phyloP scores from a whole-genome alignment of 352 stramenopile genomes.

The Pythium graminicola region DNA sequence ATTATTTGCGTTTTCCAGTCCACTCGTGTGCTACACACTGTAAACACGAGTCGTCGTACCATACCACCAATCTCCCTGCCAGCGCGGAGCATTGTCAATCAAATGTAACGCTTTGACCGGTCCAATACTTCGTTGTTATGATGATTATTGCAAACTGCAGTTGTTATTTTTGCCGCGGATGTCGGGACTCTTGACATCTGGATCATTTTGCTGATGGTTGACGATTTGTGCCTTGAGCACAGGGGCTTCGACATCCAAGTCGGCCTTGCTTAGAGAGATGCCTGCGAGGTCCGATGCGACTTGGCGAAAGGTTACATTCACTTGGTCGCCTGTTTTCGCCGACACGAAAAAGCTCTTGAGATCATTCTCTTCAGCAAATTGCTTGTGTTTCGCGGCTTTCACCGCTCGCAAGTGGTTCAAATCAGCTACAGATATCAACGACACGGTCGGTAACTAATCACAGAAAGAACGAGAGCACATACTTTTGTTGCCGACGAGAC shows the following conservation, averaged over 20 bases:
- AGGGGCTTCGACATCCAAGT: slow-evolving; percentile 78
- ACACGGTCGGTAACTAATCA: not conserved
- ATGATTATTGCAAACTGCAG: slow-evolving; percentile 46
- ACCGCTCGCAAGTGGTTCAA: slow-evolving; percentile 89
- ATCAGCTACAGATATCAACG: slow-evolving; percentile 80
- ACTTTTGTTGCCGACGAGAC: slow-evolving; percentile 91
- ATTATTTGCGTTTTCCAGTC: not conserved
- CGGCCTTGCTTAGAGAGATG: slow-evolving; percentile 72
- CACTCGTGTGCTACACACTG: not conserved
- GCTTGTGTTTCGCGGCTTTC: slow-evolving; percentile 82
- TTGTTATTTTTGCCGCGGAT: slow-evolving; percentile 42
- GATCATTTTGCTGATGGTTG: slow-evolving; percentile 89
- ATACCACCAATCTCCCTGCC: slow-evolving; percentile 18
- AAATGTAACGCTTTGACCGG: slow-evolving; percentile 76
- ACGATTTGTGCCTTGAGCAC: slow-evolving; percentile 90
- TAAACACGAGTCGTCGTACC: slow-evolving; percentile 11
- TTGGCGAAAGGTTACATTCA: slow-evolving; percentile 84
- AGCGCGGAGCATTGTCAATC: slow-evolving; percentile 23
- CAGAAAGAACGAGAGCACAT: slow-evolving; percentile 12
- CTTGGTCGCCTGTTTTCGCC: slow-evolving; percentile 91
- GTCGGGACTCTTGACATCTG: slow-evolving; percentile 76
- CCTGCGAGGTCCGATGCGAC: slow-evolving; percentile 79
- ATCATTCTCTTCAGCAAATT: slow-evolving; percentile 92
- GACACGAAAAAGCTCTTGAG: slow-evolving; percentile 90
- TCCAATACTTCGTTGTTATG: not conserved